A percentile compares a stretch with the other conserved stretches of the same genome.
These are phyloP conservation scores for Bruguiera hainesii DNA, from an alignment of 441 rosid genomes.

Conservation along the genomic window DNA sequence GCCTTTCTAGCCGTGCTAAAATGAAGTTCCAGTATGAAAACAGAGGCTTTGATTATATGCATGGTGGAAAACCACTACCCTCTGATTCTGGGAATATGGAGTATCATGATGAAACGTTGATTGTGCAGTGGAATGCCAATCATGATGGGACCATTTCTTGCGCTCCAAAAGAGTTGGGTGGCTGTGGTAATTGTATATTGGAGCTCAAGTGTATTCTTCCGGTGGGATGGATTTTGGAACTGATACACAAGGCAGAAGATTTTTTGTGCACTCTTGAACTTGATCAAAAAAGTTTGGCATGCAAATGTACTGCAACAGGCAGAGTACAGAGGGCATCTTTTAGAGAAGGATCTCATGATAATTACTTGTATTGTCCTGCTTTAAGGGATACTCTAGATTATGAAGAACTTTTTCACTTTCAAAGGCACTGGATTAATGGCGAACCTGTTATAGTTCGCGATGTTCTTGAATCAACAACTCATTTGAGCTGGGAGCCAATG, in stretches of 20 bases:
- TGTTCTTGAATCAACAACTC: conserved; percentile 49
- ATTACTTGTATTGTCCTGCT: conserved; percentile 58
- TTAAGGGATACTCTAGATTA: conserved; percentile 34
- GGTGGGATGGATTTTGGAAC: conserved; percentile 43
- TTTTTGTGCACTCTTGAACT: conserved; percentile 28
- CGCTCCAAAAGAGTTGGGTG: conserved; percentile 65
- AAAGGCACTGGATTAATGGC: conserved; percentile 70
- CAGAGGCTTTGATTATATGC: conserved; percentile 61
- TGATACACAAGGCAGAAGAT: conserved; percentile 39
- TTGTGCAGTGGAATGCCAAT: conserved; percentile 45
- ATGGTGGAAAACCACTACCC: conserved; percentile 64
- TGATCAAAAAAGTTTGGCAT: conserved; percentile 12
- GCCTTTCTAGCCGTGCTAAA: conserved; percentile 39
- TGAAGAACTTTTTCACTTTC: conserved; percentile 50
- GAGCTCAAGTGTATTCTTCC: conserved; percentile 72
- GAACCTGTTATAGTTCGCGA: conserved; percentile 76
- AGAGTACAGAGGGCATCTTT: conserved; percentile 41
- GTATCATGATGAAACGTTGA: conserved; percentile 21
- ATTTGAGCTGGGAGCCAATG: conserved; percentile 94
- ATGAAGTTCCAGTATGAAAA: conserved; percentile 35
- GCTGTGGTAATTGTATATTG: conserved; percentile 58
- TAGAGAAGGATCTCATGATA: conserved; percentile 52
- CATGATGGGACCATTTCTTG: conserved; percentile 60
- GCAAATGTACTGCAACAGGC: conserved; percentile 25
- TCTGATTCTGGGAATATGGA: conserved; percentile 17